Conservation (phyloP, 139 green algal species). For the Micromonas pusilla region DNA sequence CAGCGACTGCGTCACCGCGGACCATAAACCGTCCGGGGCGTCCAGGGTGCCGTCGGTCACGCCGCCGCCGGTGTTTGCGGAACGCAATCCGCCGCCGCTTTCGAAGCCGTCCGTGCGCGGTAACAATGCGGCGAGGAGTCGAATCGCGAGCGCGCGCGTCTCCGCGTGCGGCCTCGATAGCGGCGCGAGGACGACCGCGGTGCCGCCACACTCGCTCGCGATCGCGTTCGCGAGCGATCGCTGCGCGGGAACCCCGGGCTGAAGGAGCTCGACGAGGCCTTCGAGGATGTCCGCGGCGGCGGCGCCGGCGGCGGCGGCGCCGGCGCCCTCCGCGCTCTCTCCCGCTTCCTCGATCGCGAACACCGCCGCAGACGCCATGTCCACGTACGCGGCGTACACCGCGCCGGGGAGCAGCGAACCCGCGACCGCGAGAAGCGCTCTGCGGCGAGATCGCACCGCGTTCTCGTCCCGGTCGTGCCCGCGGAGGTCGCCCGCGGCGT, state of each 20-base stretch:
- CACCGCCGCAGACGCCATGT: background rate
- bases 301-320: background rate
- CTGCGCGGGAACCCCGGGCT: background rate
- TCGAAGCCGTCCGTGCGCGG: no score
- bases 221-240: background rate
- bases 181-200: background rate
- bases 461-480: background rate
- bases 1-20: background rate
- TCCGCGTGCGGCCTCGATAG: background rate
- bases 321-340: background rate
- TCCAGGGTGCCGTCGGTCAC: background rate
- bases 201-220: background rate
- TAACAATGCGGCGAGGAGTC: background rate
- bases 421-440: background rate
- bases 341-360: background rate
- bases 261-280: background rate
- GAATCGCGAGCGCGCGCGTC: background rate
- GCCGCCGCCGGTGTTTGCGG: background rate
- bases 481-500: background rate
- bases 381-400: background rate
- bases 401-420: background rate
- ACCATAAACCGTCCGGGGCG: background rate
- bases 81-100: background rate
- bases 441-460: background rate
- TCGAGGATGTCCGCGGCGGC: background rate